Percentiles rank a stretch among this genome's conserved stretches.
phyloP scores from a whole-genome alignment of 441 rosid genomes.

The Lepidium campestre region DNA sequence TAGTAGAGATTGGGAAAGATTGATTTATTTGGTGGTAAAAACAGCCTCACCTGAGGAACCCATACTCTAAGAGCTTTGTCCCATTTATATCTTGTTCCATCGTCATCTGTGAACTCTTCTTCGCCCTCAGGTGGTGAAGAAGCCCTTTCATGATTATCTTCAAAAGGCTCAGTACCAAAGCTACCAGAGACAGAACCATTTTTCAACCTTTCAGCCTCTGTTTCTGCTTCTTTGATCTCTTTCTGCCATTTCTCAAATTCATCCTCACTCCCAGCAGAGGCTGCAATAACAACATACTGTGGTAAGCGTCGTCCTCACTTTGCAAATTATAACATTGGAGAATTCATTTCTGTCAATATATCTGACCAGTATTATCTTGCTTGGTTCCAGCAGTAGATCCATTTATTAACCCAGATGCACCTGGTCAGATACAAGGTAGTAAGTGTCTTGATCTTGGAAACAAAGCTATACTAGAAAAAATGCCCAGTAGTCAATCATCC shows the following conservation, averaged over 20 bases:
- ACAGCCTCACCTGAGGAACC: constrained; percentile 75
- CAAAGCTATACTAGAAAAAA: background rate
- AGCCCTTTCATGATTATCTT: constrained; percentile 35
- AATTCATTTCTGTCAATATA: background rate
- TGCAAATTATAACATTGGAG: background rate
- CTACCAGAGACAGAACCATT: constrained; percentile 35
- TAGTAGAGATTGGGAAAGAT: background rate
- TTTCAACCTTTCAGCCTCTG: constrained; percentile 50
- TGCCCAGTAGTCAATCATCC: background rate
- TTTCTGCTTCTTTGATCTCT: constrained; percentile 68
- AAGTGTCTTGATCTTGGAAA: background rate
- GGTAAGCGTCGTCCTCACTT: constrained; percentile 17
- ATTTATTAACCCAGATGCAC: constrained; percentile 16
- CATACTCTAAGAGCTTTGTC: constrained; percentile 63
- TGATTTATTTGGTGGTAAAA: background rate
- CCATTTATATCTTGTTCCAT: constrained; percentile 89
- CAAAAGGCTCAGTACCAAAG: constrained; percentile 22
- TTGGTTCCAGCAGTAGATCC: constrained; percentile 26
- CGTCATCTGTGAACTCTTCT: constrained; percentile 93
- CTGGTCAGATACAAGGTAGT: constrained; percentile 16
- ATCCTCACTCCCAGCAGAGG: constrained; percentile 37
- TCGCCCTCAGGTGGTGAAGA: constrained; percentile 79
- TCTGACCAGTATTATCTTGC: constrained; percentile 13
- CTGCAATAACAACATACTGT: constrained; percentile 39
- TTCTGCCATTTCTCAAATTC: constrained; percentile 89